Percentiles rank a stretch among this genome's conserved stretches.
phyloP scores from a whole-genome alignment of 257 asterid species.

The Jacaranda mimosifolia region DNA sequence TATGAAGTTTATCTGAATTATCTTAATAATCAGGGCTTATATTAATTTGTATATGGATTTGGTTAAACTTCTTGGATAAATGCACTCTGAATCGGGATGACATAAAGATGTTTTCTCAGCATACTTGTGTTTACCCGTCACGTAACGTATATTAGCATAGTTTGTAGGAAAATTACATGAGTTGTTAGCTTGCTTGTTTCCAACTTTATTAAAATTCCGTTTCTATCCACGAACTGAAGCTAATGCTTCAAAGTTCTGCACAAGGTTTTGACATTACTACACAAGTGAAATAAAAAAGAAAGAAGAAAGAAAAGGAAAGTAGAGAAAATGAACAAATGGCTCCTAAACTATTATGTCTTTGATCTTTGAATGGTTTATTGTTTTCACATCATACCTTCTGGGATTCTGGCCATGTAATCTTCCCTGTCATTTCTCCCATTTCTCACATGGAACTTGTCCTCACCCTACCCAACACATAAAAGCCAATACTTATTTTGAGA shows the following conservation, averaged over 20 bases:
- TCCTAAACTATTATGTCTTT: neutral
- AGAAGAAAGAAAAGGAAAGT: no score
- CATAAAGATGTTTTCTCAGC: neutral
- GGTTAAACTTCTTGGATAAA: neutral
- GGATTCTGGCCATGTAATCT: no score
- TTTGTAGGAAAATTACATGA: neutral
- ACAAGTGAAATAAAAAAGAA: no score
- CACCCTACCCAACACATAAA: no score
- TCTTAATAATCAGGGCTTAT: neutral
- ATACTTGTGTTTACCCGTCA: neutral
- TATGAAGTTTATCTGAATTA: neutral
- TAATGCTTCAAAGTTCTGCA: neutral
- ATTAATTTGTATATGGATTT: neutral
- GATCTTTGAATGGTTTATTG: neutral
- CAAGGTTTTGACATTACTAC: neutral
- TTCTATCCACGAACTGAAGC: constrained; percentile 1
- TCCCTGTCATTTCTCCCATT: no score
- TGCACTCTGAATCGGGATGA: neutral
- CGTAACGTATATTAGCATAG: neutral
- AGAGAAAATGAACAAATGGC: no score
- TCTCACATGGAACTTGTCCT: no score
- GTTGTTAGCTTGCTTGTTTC: neutral
- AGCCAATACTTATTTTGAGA: no score
- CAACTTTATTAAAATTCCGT: constrained; percentile 8
- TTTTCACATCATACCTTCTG: neutral